These are phyloP conservation scores for Cardamine resedifolia DNA, from an alignment of 345 rosid genomes.

Conservation along the genomic window DNA sequence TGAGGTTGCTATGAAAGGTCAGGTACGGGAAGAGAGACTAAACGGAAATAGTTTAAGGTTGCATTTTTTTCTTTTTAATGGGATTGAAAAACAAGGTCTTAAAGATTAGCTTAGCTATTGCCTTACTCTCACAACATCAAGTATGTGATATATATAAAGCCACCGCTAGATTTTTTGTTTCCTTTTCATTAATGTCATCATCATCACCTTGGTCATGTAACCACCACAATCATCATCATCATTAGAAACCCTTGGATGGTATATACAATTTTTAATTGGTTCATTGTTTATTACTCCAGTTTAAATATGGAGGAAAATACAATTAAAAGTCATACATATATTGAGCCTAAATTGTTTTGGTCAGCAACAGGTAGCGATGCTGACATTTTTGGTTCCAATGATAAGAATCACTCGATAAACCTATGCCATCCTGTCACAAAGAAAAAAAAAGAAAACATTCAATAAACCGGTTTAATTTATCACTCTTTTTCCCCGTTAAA, in stretches of 20 bases:
- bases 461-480: background rate
- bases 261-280: conserved; percentile 24
- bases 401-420: conserved; percentile 8
- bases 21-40: conserved; percentile 23
- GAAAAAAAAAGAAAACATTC: background rate
- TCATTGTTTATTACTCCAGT: conserved; percentile 12
- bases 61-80: background rate
- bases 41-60: conserved; percentile 27
- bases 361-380: conserved; percentile 27
- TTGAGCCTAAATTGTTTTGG: conserved; percentile 8
- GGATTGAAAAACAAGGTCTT: conserved; percentile 16
- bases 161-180: conserved; percentile 25
- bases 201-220: conserved; percentile 32
- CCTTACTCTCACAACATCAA: conserved; percentile 27
- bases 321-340: conserved; percentile 1
- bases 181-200: conserved; percentile 34
- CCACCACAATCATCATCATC: conserved; percentile 21
- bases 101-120: conserved; percentile 20
- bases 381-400: conserved; percentile 4
- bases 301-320: background rate
- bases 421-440: conserved; percentile 19
- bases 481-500: background rate
- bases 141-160: conserved; percentile 41
- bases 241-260: conserved; percentile 20
- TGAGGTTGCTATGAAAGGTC: conserved; percentile 21